Evolutionary conservation across 2,329 filamentous ascomycete genomes (phyloP).

Genomic region (Xylariaceae sp.): DNA sequence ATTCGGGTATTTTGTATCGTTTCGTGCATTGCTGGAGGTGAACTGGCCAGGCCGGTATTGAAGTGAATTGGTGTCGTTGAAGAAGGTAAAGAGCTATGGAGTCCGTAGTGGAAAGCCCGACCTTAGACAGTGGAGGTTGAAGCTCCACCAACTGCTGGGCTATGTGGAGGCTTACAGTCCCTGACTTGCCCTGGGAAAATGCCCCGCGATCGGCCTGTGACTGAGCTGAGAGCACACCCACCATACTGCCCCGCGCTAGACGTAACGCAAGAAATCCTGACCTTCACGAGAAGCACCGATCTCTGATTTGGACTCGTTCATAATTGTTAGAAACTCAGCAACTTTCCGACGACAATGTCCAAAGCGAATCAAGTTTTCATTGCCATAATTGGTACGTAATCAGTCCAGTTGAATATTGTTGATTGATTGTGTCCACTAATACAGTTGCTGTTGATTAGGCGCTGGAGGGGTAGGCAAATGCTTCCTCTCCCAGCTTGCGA

Average conservation of each 20-base stretch:
- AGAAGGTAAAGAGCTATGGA: background rate
- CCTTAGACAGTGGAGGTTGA: too few relatives aligned
- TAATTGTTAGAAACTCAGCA: too few relatives aligned
- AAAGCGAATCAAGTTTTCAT: constrained; percentile 45
- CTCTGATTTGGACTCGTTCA: too few relatives aligned
- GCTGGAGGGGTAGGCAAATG: constrained; percentile 89
- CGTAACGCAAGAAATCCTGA: too few relatives aligned
- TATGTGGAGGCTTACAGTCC: background rate
- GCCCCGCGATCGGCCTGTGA: constrained; percentile 28
- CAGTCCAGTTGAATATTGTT: background rate
- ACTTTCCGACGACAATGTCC: constrained; percentile 30
- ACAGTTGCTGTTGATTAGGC: constrained; percentile 46
- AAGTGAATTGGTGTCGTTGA: too few relatives aligned
- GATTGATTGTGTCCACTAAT: constrained; percentile 3
- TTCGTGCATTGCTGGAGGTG: too few relatives aligned
- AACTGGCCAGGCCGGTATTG: too few relatives aligned
- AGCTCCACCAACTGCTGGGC: background rate
- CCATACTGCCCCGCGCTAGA: too few relatives aligned
- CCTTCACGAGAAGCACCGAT: constrained; percentile 7
- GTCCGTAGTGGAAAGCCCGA: too few relatives aligned
- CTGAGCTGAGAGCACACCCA: too few relatives aligned
- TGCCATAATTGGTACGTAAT: constrained; percentile 40
- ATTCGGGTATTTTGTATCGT: too few relatives aligned
- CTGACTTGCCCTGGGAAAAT: constrained; percentile 6
- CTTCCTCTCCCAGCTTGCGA: constrained; percentile 78